These are phyloP conservation scores for Geotrichum australiense DNA, from an alignment of 1,139 yeast species.

Conservation along the genomic window DNA sequence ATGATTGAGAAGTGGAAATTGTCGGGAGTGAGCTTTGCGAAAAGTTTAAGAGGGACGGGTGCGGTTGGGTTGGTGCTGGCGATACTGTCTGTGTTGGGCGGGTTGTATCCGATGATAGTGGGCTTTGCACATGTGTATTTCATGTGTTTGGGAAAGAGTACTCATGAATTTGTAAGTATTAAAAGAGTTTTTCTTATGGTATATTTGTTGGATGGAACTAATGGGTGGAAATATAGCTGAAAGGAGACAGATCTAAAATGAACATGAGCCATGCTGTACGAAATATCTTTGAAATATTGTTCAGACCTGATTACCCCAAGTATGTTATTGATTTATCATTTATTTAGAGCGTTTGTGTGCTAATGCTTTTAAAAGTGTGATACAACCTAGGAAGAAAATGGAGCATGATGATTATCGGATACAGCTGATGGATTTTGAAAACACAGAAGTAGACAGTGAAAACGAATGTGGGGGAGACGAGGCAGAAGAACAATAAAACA, in stretches of 20 bases:
- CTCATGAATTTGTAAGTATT: slow-evolving; percentile 16
- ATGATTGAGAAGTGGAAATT: slow-evolving; percentile 13
- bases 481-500: too few species aligned
- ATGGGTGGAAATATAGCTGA: slow-evolving; percentile 1
- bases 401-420: too few species aligned
- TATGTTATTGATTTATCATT: too few species aligned
- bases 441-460: too few species aligned
- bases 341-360: too few species aligned
- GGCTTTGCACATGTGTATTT: slow-evolving; percentile 12
- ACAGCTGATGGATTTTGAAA: too few species aligned
- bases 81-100: slow-evolving; percentile 12
- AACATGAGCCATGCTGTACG: too few species aligned
- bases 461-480: too few species aligned
- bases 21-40: slow-evolving; percentile 7
- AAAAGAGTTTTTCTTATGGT: background rate
- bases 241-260: background rate
- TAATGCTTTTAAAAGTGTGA: too few species aligned
- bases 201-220: background rate
- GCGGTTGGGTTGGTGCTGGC: slow-evolving; percentile 17
- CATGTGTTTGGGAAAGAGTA: slow-evolving; percentile 15
- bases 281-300: slow-evolving; percentile 16
- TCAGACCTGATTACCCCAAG: slow-evolving; percentile 19
- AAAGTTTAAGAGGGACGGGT: slow-evolving; percentile 12
- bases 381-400: too few species aligned
- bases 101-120: slow-evolving; percentile 13